Base-by-base conservation (phyloP, 176 grass and related monocot species). In the Avena atlantica region DNA sequence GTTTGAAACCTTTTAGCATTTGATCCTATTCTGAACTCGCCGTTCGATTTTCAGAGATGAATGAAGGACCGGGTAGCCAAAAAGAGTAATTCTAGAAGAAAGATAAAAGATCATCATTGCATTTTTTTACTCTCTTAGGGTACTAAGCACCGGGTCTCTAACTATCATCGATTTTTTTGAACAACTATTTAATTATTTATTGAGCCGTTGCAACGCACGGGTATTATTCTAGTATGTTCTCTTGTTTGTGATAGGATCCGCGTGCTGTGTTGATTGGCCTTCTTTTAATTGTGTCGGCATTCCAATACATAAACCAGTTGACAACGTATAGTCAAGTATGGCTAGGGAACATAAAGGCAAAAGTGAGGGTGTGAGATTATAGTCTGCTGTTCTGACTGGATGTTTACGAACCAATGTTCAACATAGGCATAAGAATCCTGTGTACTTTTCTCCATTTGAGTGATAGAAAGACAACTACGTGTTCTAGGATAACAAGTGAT, bases 231-330 rank as follows among this genome's bases (percentile, higher is more conserved):
- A 34, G 0, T 34, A 34, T 34, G 16, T 53, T 13, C 31, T 62
- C 9, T 9, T 85, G 10, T 84, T 65, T 89, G 4, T 89, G 25
- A 74, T 66, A 98, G 96, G 96, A 98, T 88, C 86, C 96, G 84
- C 90, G 96, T 76, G 90, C 90, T 70, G 96, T 98, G 61, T 92
- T 98, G 70, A 79, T 98, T 86, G 96, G 93, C 65, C 88, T 98
- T 91, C 88, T 98, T 90, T 69, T 98, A 74, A 76, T 98, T 85
- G 70, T 98, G 91, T 95, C 96, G 71, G 91, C 87, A 82, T 91
- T 98, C 71, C 96, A 95, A 83, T 98, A 98, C 93, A 81, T 98
- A 85, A 89, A 92, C 79, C 96, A 98, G 58, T 92, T 92, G 85
- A 86, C 82, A 57, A 88, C 92, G 56, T 95, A 98, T 80, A 95